phyloP scores from a whole-genome alignment of 306 rosid species.

The Acacia acuminata region DNA sequence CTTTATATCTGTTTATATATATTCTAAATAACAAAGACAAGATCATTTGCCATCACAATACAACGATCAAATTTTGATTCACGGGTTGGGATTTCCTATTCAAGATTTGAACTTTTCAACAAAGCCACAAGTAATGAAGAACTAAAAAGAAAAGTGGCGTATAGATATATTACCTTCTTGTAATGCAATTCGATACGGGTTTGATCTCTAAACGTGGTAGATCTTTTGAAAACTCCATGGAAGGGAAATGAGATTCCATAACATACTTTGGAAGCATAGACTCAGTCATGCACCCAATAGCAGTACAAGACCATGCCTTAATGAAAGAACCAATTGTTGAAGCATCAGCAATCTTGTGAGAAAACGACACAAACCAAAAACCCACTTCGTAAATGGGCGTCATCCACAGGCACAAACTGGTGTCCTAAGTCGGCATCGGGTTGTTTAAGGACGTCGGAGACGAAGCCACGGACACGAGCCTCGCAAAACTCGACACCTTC shows the following conservation, averaged over 20 bases:
- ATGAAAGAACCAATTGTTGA: slow-evolving; percentile 32
- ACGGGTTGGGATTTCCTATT: too few species aligned
- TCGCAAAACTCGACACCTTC: too few species aligned
- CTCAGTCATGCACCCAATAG: background rate
- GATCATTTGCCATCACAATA: too few species aligned
- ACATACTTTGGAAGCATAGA: background rate
- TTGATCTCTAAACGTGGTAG: background rate
- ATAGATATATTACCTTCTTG: slow-evolving; percentile 21
- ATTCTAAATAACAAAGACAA: too few species aligned
- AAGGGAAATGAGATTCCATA: slow-evolving; percentile 9
- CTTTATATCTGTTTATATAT: too few species aligned
- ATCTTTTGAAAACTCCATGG: background rate
- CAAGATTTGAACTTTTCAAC: background rate
- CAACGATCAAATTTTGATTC: too few species aligned
- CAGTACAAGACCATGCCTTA: slow-evolving; percentile 24
- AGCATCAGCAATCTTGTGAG: slow-evolving; percentile 48
- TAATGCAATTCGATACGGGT: background rate
- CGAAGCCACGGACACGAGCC: too few species aligned
- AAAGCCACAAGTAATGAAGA: background rate
- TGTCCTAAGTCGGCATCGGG: too few species aligned
- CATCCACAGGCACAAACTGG: too few species aligned
- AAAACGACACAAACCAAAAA: slow-evolving; percentile 16
- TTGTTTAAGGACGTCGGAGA: too few species aligned
- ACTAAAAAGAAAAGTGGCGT: background rate
- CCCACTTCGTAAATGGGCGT: background rate